Base-by-base conservation (phyloP, 345 rosid genomes). In the Rhodamnia rubescens region DNA sequence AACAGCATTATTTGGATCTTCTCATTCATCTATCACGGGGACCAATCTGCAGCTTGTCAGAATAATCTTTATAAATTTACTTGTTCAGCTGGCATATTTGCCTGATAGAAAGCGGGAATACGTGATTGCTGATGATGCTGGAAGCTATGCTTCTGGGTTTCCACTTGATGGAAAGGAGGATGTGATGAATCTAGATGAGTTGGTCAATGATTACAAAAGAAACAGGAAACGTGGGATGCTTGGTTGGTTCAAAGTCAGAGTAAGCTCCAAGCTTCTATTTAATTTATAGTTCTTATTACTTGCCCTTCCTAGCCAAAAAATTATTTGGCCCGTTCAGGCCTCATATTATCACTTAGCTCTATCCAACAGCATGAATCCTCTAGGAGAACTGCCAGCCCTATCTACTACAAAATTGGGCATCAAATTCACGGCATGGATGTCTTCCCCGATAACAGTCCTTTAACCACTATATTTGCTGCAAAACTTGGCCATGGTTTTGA, bases 241-340 rank as follows among this genome's bases (percentile, higher is more conserved):
- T 90, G 98, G 95, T 86, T 96, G 99, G 99, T 94, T 96, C 89
- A 96, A 95, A 90, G 83, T 92, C 80, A 93, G 87, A 87, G 99
- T 95, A 90, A 64, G 93, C 85, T 88, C 49, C 75, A 56, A 32
- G 78, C 78, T 69, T 69, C 78, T 32, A 69, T 18, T 32, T 36
- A 69, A 69, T 32, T 69, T 16, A 69, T 69, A 32, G 24, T 69
- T 69, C 78, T 69, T 40, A 64, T 69, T 32, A 64, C 32, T 64
- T 42, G 44, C 47, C 78, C 21, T 64, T 64, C 47, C 78, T 32
- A 32, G 24, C 78, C 24, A 32, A 64, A 64, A 29, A 16, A 16
- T 64, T 64, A 8, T 64, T 64, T 69, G 78, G 78, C 78, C 78
- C 3, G 5, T 32, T 44, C 78, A 64, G 78, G 47, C 78, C 44